A percentile compares a stretch with the other conserved stretches of the same genome.
phyloP scores from a whole-genome alignment of 2,329 filamentous ascomycete genomes.

The Didymella keratinophila region DNA sequence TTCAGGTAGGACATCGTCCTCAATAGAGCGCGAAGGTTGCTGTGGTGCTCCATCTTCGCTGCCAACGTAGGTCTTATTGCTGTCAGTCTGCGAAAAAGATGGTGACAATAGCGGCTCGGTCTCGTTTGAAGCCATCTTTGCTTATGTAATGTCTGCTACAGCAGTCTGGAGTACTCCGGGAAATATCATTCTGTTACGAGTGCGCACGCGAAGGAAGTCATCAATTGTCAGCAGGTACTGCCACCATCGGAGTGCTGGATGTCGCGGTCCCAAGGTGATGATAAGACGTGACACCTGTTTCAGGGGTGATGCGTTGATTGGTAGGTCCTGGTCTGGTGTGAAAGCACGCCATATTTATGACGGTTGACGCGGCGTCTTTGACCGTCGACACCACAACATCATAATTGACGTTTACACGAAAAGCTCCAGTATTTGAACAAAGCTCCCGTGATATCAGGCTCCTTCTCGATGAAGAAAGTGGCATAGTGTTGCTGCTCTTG shows the following conservation, averaged over 20 bases:
- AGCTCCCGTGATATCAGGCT: not conserved
- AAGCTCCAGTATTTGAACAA: not conserved
- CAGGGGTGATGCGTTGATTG: slow-evolving; percentile 12
- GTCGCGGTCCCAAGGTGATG: not conserved
- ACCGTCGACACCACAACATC: not conserved
- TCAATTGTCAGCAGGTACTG: slow-evolving; percentile 41
- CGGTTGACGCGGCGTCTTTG: not conserved
- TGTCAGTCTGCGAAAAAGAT: slow-evolving; percentile 25
- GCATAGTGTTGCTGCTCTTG: too few species aligned
- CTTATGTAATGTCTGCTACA: not conserved
- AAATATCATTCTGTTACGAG: slow-evolving; percentile 1
- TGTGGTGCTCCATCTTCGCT: slow-evolving; percentile 28
- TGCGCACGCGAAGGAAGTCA: slow-evolving; percentile 6
- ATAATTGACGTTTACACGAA: too few species aligned
- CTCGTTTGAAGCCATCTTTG: slow-evolving; percentile 25
- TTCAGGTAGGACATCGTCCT: slow-evolving; percentile 68
- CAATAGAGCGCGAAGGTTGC: slow-evolving; percentile 49
- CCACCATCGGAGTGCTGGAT: slow-evolving; percentile 21
- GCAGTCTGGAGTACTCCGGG: not conserved
- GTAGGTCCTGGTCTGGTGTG: slow-evolving; percentile 2
- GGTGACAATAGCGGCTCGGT: slow-evolving; percentile 36
- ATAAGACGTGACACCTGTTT: slow-evolving; percentile 12
- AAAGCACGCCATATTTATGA: slow-evolving; percentile 18
- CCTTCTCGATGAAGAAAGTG: too few species aligned
- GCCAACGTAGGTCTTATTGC: slow-evolving; percentile 26